Conservation (phyloP, 768 basidiomycete species). For the Termitomyces titanicus region DNA sequence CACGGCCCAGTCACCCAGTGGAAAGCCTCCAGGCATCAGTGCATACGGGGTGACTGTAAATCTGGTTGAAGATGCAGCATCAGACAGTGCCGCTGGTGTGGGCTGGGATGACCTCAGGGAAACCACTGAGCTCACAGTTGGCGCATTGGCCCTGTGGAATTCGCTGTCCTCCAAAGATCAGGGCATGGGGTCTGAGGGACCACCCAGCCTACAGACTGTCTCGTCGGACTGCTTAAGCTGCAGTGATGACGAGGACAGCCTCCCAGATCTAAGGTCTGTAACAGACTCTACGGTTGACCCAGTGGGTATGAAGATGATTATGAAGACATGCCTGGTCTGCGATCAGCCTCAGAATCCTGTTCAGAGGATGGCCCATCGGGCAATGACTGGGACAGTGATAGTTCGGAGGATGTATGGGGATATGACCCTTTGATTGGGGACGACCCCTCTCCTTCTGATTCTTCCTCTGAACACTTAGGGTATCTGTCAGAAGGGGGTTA, state of each 20-base stretch:
- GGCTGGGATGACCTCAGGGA: not conserved
- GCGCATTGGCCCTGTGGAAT: not conserved
- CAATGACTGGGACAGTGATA: too few species aligned
- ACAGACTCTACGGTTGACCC: not conserved
- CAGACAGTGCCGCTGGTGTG: not conserved
- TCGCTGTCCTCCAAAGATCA: too few species aligned
- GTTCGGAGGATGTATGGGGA: too few species aligned
- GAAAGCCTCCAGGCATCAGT: conserved; percentile 22
- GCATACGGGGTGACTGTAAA: conserved; percentile 13
- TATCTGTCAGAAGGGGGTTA: too few species aligned
- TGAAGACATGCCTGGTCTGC: not conserved
- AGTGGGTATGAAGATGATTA: not conserved
- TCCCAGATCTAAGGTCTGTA: not conserved
- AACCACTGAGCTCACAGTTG: not conserved
- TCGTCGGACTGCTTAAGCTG: not conserved
- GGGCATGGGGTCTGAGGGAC: too few species aligned
- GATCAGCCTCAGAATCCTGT: too few species aligned
- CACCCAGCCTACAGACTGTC: not conserved
- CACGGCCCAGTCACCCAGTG: conserved; percentile 2
- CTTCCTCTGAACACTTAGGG: too few species aligned
- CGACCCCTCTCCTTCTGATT: too few species aligned
- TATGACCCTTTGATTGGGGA: too few species aligned
- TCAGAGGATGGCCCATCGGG: too few species aligned
- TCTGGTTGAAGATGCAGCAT: not conserved
- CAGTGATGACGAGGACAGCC: not conserved